Percentiles rank a stretch among this genome's conserved stretches.
These are phyloP conservation scores for Sporothrix brasiliensis DNA, from an alignment of 2,329 filamentous ascomycete genomes.

Conservation along the genomic window DNA sequence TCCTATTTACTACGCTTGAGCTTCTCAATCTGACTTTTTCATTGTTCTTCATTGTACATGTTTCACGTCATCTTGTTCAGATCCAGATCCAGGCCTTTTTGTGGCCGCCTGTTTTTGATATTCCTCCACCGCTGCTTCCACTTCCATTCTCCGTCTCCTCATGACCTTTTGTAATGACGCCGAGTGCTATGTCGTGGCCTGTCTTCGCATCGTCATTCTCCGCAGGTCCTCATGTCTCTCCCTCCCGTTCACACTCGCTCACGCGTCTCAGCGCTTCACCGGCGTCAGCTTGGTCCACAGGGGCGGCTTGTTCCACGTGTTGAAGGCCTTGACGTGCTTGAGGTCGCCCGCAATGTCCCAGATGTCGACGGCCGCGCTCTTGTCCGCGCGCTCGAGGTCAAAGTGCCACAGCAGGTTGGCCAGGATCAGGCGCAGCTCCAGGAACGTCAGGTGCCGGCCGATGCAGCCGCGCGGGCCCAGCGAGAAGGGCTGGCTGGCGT, in stretches of 20 bases:
- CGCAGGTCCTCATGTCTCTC: neutral
- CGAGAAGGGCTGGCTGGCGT: slow-evolving; percentile 50
- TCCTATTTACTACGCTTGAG: neutral
- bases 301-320: slow-evolving; percentile 46
- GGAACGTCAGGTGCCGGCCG: slow-evolving; percentile 44
- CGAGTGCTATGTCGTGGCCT: neutral
- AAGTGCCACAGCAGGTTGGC: slow-evolving; percentile 39
- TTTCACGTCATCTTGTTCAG: neutral
- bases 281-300: slow-evolving; percentile 40
- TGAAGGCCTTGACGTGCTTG: slow-evolving; percentile 43
- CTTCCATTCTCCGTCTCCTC: neutral
- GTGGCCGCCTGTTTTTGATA: neutral
- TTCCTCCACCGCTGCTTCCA: neutral
- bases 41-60: neutral
- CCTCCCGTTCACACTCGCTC: no score
- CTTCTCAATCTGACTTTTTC: neutral
- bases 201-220: no score
- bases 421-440: slow-evolving; percentile 38
- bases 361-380: slow-evolving; percentile 40
- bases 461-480: slow-evolving; percentile 56
- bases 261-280: slow-evolving; percentile 32
- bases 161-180: neutral
- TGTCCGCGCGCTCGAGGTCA: slow-evolving; percentile 40
- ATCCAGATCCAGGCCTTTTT: neutral
- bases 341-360: slow-evolving; percentile 40